Percentiles rank a stretch among this genome's conserved stretches.
Evolutionary conservation across 2,329 filamentous ascomycete genomes (phyloP).

Genomic region (Clonostachys byssicola): DNA sequence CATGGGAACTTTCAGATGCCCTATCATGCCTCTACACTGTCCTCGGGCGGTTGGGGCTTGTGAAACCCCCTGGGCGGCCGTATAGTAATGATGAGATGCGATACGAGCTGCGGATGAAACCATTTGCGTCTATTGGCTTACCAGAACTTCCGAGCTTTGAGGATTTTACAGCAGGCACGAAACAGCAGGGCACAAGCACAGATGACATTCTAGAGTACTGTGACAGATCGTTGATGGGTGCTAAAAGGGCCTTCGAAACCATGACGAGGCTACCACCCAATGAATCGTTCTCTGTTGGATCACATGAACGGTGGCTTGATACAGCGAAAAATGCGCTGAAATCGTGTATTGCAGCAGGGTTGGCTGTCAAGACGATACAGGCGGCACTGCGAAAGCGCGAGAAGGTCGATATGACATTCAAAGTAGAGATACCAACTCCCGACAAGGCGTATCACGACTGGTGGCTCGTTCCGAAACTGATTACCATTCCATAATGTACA

Average conservation of each 20-base stretch:
- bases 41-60: constrained; percentile 52
- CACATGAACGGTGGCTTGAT: constrained; percentile 57
- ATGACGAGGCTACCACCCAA: constrained; percentile 44
- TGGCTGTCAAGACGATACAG: constrained; percentile 57
- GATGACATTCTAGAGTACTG: constrained; percentile 38
- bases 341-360: constrained; percentile 66
- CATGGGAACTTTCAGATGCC: constrained; percentile 50
- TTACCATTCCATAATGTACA: constrained; percentile 6
- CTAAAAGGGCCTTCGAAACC: constrained; percentile 52
- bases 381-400: constrained; percentile 42
- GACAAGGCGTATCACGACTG: constrained; percentile 57
- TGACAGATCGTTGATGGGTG: constrained; percentile 37
- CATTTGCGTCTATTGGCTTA: constrained; percentile 66
- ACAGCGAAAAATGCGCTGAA: constrained; percentile 58
- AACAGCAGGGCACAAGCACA: constrained; percentile 30
- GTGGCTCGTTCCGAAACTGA: constrained; percentile 58
- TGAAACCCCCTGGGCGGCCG: constrained; percentile 49
- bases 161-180: constrained; percentile 46
- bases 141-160: constrained; percentile 64
- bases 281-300: constrained; percentile 51
- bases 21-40: constrained; percentile 61
- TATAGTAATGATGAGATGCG: constrained; percentile 67
- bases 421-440: constrained; percentile 45
- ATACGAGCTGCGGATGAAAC: constrained; percentile 84
- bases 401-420: constrained; percentile 27